Evolutionary conservation across 768 basidiomycete species (phyloP), one percentile per base, ranked within the genome.

Genomic region (Hericium erinaceus): DNA sequence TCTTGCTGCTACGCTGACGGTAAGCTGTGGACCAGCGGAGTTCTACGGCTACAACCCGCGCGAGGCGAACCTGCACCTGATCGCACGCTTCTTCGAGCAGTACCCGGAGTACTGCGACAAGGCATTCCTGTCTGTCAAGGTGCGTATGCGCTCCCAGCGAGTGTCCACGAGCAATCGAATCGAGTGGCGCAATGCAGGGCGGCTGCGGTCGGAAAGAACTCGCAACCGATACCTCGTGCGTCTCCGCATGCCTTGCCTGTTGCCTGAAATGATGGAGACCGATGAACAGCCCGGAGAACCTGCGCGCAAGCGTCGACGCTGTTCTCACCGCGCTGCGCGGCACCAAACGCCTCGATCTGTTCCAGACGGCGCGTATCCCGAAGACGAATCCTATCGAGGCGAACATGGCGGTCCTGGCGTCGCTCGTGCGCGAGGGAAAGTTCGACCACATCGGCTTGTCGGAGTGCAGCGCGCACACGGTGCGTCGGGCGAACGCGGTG

Each of bases 401-500:
- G 2, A 63, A 67, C 8, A 72, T 77, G 57, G 60, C 66, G 48
- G 70, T 67, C 15, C 73, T 87, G n/a, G 69, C 68, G 13, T 70
- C 65, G 4, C 67, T 85, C 38, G 67, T 77, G 56, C 69, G 78
- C 28, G 82, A 84, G 61, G 82, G 83, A 12, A 73, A 79, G 57
- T 79, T 85, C 66, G 72, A 76, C 62, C 76, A 83, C 64, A 82
- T 87, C 57, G 82, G 82, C 2, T 61, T 87, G 57, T 80, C 78
- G 1, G 84, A 86, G 65, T 75, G 76, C 63, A 72, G 70, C 16
- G 79, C 75, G 0, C 71, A 67, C 24, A 81, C 82, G 0, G 70
- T 88, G 3, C 55, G 64, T 33, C 55, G 60, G 10, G 80, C 74
- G 0, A 63, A 72, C 51, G 68, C 69, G 26, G 75, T 77, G 48